Base-by-base conservation (phyloP, 352 stramenopile species). In the Phytophthora boehmeriae region DNA sequence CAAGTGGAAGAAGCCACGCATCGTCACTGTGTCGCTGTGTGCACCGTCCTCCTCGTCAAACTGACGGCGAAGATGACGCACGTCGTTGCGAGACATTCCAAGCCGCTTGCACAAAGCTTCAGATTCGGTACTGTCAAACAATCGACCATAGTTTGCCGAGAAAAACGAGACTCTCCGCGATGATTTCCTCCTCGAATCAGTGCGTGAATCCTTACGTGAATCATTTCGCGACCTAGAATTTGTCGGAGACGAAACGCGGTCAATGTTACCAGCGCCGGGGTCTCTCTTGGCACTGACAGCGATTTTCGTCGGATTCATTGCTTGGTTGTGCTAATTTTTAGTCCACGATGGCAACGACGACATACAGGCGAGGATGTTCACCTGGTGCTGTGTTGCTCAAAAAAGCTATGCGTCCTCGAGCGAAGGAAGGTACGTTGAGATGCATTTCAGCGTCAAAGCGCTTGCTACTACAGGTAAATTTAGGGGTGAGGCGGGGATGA, bases 1-100 rank as follows among this genome's bases (percentile, higher is more conserved):
- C n/a, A 90, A 54, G 48, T 76, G 83, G 55, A 89, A 88, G 57
- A 89, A 83, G 11, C 61, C 52, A 2, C 67, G 56, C 19, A 79
- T 53, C 19, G 70, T 84, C 36, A 82, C 76, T 0, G 56, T 67
- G 39, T 82, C 68, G 22, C 69, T 79, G 35, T 55, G 23, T 16
- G 44, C 52, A 0, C 48, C 54, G 50, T 85, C 71, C 38, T 80
- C 73, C 17, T 75, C 68, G 20, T 76, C 71, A 38, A 83, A 85
- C 16, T 73, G 63, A 6, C 58, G 71, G 5, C 63, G 63, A 14
- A 85, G 55, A 4, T 66, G 45, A 20, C 53, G 67, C 9, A 85
- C 52, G 30, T 85, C 71, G 11, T 64, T 54, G 1, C 34, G 50
- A 8, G 44, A 49, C 68, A 85, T 78, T 23, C 64, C 73, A 4